Conservation (phyloP, 495 filamentous ascomycete genomes). For the Cercophora sp. region DNA sequence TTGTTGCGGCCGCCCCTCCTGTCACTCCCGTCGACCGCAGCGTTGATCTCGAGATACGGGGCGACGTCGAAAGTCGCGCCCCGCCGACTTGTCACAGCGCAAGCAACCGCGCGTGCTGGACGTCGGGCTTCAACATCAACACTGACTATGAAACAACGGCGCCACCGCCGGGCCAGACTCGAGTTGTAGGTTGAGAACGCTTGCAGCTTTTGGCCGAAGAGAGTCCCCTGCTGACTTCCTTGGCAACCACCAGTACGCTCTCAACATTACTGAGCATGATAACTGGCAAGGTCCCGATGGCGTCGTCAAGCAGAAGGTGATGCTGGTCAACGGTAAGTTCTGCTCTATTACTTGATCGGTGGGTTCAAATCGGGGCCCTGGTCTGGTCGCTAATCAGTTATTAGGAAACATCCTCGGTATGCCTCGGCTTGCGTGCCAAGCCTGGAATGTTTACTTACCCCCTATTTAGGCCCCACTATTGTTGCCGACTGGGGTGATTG, state of each 20-base stretch:
- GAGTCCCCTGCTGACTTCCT: no score
- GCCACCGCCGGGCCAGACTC: conserved; percentile 23
- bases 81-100: conserved; percentile 28
- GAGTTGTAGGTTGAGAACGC: no score
- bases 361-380: not conserved
- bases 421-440: no score
- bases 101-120: conserved; percentile 38
- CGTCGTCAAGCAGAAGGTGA: conserved; percentile 40
- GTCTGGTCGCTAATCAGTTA: conserved; percentile 6
- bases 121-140: conserved; percentile 34
- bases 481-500: conserved; percentile 61
- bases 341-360: not conserved
- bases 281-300: conserved; percentile 47
- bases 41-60: no score
- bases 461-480: conserved; percentile 51
- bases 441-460: no score
- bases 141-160: conserved; percentile 35
- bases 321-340: conserved; percentile 42
- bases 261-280: conserved; percentile 35
- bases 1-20: conserved; percentile 14
- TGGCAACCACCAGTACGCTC: conserved; percentile 31
- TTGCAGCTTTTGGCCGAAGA: no score
- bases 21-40: not conserved
- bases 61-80: conserved; percentile 11
- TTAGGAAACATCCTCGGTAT: no score